These are phyloP conservation scores for Lactifluus piperatus DNA, from an alignment of 768 basidiomycete genomes.

Conservation along the genomic window DNA sequence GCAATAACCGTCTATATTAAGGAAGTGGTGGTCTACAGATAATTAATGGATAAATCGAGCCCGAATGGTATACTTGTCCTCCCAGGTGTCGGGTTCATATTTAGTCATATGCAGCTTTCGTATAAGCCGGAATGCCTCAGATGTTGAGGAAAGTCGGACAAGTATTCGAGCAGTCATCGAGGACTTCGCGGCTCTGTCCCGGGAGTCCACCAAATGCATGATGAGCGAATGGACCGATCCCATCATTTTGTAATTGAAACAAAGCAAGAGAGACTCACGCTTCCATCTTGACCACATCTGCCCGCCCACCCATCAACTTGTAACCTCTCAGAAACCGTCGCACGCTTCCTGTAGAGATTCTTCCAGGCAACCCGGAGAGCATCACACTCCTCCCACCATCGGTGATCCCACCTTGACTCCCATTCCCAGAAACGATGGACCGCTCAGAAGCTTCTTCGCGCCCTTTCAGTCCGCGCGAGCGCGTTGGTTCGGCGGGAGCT, in stretches of 20 bases:
- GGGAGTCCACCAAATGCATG: background rate
- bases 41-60: constrained; percentile 44
- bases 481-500: constrained; percentile 20
- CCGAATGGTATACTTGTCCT: constrained; percentile 35
- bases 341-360: constrained; percentile 29
- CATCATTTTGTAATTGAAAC: background rate
- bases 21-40: constrained; percentile 17
- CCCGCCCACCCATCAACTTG: constrained; percentile 35
- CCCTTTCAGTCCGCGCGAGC: constrained; percentile 34
- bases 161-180: constrained; percentile 43
- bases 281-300: constrained; percentile 43
- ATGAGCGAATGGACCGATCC: background rate
- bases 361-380: constrained; percentile 54
- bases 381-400: constrained; percentile 47
- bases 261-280: constrained; percentile 33
- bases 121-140: constrained; percentile 65
- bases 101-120: constrained; percentile 53
- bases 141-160: constrained; percentile 44
- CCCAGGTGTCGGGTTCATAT: constrained; percentile 31
- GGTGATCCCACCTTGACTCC: constrained; percentile 43
- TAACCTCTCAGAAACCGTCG: constrained; percentile 36
- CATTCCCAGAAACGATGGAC: constrained; percentile 33
- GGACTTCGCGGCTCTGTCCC: constrained; percentile 21
- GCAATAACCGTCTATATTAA: background rate
- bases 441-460: constrained; percentile 32